Evolutionary conservation across 2,329 filamentous ascomycete species (phyloP), one percentile per base, ranked within the genome.

Genomic region (Epichloe festucae): DNA sequence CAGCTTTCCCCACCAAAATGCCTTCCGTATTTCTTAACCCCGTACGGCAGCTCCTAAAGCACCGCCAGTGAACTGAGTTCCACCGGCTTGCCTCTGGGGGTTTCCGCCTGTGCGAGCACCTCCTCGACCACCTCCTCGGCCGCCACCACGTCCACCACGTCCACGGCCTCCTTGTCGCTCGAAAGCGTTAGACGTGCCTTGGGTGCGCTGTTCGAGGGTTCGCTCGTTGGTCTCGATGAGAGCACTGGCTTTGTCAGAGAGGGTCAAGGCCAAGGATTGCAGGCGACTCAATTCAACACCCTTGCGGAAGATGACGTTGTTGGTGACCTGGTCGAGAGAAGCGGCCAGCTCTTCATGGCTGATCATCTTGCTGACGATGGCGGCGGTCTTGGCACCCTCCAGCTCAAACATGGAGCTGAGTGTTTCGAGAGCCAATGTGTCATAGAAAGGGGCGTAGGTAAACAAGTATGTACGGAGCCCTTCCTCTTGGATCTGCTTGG

Each of bases 381-480:
- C 89, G n/a, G 87, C 77, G 49, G 96, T 90, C 79, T 97, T 97
- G 73, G 85, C 81, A 60, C 85, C 75, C 52, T 90, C 80, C 23
- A 98, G 84, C 72, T 98, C 93, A 69, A 98, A 98, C 93, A 98
- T 98, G 59, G 75, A 76, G 56, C 89, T 85, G 55, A 98, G 79
- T 23, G 90, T 94, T 59, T 81, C 77, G 60, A 96, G 78, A 54
- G 89, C 85, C 54, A 98, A 82, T 21, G 93, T 97, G 73, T 98
- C 93, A 76, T 98, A 98, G 79, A 94, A 98, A 50, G 93, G 93
- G 39, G 94, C 93, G 71, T 98, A 98, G 52, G 93, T 98, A 79
- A 98, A 98, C 61, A 98, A 88, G 69, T 97, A 98, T 51, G 93
- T 98, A 62, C 93, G 84, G 50, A 98, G 83, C 61, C 94, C 93